These are phyloP conservation scores for Zygosaccharomyces kombuchaensis DNA, from an alignment of 805 yeast genomes.

Conservation along the genomic window DNA sequence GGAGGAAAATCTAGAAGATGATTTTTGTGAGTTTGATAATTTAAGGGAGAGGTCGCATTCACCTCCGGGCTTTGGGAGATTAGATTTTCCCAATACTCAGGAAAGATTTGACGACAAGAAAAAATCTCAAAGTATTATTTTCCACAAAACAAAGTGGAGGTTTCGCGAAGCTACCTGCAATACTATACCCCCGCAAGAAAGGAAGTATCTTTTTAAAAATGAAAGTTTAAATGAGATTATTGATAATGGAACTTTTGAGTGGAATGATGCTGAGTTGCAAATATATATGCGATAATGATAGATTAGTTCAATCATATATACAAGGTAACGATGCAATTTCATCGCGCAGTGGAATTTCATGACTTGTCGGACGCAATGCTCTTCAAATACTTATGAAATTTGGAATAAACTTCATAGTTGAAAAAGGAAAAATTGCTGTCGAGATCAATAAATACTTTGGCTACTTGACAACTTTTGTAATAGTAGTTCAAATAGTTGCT, in stretches of 20 bases:
- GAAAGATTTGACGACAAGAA: constrained; percentile 40
- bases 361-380: constrained; percentile 7
- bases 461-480: constrained; percentile 56
- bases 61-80: constrained; percentile 57
- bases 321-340: background rate
- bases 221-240: constrained; percentile 39
- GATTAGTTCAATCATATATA: background rate
- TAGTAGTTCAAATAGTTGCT: constrained; percentile 42
- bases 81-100: constrained; percentile 58
- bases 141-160: constrained; percentile 41
- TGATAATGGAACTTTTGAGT: constrained; percentile 26
- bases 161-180: constrained; percentile 42
- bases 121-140: constrained; percentile 34
- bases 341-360: background rate
- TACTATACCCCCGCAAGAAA: constrained; percentile 26
- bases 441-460: constrained; percentile 57
- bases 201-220: constrained; percentile 45
- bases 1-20: constrained; percentile 18
- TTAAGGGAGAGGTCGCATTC: constrained; percentile 38
- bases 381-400: constrained; percentile 34
- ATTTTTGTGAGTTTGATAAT: constrained; percentile 26
- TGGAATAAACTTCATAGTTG: constrained; percentile 44
- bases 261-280: constrained; percentile 29
- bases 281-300: constrained; percentile 20
- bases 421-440: constrained; percentile 59